Percentiles rank a stretch among this genome's conserved stretches.
Conservation (phyloP, 2,329 filamentous ascomycete species). For the Didymella segeticola region DNA sequence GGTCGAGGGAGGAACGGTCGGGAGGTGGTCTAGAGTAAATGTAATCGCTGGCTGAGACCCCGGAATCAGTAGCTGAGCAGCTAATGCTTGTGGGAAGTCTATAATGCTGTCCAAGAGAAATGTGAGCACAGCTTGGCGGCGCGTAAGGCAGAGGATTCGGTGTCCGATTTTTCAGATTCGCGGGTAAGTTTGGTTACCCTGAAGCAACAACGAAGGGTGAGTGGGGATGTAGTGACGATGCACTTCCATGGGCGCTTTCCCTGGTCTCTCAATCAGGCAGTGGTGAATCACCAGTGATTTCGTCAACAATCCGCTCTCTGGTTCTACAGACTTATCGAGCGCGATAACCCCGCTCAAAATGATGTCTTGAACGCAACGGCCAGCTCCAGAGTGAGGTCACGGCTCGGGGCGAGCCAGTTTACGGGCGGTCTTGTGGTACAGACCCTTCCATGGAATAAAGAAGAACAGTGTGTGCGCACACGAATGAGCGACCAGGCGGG, state of each 20-base stretch:
- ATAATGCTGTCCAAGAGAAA: neutral
- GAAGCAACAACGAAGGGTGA: conserved; percentile 8
- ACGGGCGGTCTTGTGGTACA: neutral
- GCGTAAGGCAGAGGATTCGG: neutral
- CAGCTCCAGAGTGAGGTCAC: conserved; percentile 4
- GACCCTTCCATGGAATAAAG: neutral
- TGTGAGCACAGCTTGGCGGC: neutral
- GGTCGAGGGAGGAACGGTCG: neutral
- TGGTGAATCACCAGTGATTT: conserved; percentile 9
- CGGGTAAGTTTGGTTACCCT: conserved; percentile 3
- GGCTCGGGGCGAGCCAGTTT: conserved; percentile 9
- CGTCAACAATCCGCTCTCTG: conserved; percentile 1
- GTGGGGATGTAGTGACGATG: conserved; percentile 4
- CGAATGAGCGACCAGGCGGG: conserved; percentile 7
- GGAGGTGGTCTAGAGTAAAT: neutral
- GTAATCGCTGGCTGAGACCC: conserved; percentile 1
- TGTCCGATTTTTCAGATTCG: neutral
- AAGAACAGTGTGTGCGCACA: neutral
- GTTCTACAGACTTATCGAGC: conserved; percentile 8
- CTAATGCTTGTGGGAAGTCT: neutral
- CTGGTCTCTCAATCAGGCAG: conserved; percentile 5
- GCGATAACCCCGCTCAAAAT: conserved; percentile 6
- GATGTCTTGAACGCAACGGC: neutral
- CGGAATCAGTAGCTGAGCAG: neutral
- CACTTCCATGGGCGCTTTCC: conserved; percentile 12